A percentile compares a stretch with the other conserved stretches of the same genome.
These are phyloP conservation scores for Mariannaea elegans DNA, from an alignment of 2,329 filamentous ascomycete species.

Conservation along the genomic window DNA sequence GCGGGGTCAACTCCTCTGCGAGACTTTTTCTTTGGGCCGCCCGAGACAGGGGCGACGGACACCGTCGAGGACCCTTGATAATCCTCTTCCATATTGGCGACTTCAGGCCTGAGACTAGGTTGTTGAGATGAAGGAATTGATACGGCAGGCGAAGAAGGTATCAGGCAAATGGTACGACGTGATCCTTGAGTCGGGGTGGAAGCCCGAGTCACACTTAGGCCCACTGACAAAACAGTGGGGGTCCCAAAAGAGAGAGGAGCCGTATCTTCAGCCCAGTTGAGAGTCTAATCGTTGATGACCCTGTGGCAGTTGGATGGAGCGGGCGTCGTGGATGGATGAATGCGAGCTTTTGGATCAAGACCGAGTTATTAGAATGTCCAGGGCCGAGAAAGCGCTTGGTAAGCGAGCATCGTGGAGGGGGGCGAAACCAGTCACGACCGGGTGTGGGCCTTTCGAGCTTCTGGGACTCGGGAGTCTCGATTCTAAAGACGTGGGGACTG, in stretches of 20 bases:
- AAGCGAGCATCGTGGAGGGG: constrained; percentile 27
- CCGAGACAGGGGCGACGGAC: constrained; percentile 23
- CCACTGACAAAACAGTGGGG: constrained; percentile 1
- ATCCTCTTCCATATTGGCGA: constrained; percentile 32
- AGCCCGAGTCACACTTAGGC: background rate
- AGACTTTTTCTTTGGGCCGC: constrained; percentile 56
- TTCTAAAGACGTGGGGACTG: background rate
- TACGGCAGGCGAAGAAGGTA: background rate
- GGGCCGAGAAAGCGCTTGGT: constrained; percentile 27
- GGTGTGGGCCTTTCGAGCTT: background rate
- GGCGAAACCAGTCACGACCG: background rate
- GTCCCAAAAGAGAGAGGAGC: constrained; percentile 1
- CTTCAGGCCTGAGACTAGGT: constrained; percentile 9
- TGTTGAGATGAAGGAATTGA: background rate
- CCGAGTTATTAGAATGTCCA: constrained; percentile 32
- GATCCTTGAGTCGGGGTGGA: background rate
- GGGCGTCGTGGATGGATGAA: constrained; percentile 9
- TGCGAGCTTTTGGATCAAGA: constrained; percentile 24
- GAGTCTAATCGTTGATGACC: constrained; percentile 24
- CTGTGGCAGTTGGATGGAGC: constrained; percentile 21
- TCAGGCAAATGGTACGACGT: constrained; percentile 11
- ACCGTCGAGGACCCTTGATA: constrained; percentile 17
- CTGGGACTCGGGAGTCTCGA: background rate
- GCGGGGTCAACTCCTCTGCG: constrained; percentile 58
- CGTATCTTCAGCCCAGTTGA: constrained; percentile 18